Evolutionary conservation across 2,329 filamentous ascomycete genomes (phyloP).

Genomic region (Aspergillus intermedius): DNA sequence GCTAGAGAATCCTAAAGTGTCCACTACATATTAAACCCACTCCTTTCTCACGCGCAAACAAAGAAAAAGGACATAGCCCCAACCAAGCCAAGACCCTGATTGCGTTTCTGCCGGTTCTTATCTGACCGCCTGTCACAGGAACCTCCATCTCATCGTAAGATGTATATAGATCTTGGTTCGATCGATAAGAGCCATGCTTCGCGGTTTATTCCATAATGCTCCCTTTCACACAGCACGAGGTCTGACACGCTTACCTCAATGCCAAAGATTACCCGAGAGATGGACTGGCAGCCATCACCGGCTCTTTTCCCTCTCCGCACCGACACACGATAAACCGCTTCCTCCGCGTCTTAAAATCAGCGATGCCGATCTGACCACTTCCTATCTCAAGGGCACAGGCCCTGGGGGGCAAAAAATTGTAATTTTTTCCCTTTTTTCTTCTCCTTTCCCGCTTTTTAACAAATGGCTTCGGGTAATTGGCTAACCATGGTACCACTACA

Average conservation of each 20-base stretch:
- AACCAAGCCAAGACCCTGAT: no score
- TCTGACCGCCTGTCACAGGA: no score
- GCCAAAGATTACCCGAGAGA: no score
- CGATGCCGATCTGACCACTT: conserved; percentile 74
- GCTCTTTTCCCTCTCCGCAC: conserved; percentile 18
- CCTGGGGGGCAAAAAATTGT: conserved; percentile 96
- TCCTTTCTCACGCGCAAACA: no score
- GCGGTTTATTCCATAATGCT: neutral
- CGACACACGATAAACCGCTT: conserved; percentile 50
- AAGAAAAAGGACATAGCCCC: no score
- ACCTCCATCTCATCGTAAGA: no score
- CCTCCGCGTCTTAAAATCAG: conserved; percentile 70
- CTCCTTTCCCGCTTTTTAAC: neutral
- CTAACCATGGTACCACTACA: conserved; percentile 12
- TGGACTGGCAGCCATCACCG: neutral
- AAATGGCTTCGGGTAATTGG: neutral
- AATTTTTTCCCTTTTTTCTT: conserved; percentile 16
- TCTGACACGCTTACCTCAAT: neutral
- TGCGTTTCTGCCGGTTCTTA: no score
- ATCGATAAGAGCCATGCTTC: neutral
- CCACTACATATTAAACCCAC: no score
- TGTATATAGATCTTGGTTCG: neutral
- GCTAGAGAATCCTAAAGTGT: no score
- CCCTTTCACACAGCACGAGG: neutral
- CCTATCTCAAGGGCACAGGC: conserved; percentile 83